Evolutionary conservation across 1,284 basidiomycete species (phyloP).

Genomic region (Sanghuangporus baumii): DNA sequence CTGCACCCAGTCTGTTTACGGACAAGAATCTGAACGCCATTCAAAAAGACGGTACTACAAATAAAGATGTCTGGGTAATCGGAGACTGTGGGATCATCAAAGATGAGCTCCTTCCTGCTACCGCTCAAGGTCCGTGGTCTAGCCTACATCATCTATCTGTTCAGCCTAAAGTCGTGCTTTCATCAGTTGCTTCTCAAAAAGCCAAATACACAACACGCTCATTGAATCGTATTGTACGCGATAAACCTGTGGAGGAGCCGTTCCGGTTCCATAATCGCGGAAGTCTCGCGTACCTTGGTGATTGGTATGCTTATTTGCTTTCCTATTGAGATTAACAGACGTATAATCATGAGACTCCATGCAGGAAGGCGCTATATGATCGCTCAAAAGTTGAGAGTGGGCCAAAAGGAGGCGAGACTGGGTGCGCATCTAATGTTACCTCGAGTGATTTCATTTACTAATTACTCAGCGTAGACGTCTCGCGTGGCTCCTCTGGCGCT

Average conservation of each 20-base stretch:
- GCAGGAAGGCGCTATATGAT: conserved; percentile 75
- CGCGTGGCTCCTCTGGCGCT: conserved; percentile 79
- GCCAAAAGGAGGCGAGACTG: conserved; percentile 60
- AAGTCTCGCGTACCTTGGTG: conserved; percentile 77
- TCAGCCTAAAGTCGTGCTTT: conserved; percentile 12
- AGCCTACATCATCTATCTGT: not conserved
- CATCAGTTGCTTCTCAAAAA: conserved; percentile 74
- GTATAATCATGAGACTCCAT: not conserved
- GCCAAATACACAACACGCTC: conserved; percentile 68
- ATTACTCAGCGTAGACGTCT: conserved; percentile 31
- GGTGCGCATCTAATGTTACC: conserved; percentile 27
- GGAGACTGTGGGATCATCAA: conserved; percentile 72
- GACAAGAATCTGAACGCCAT: conserved; percentile 60
- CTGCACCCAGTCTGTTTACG: conserved; percentile 45
- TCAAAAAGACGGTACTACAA: conserved; percentile 42
- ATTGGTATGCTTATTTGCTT: conserved; percentile 44
- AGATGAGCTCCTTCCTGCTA: conserved; percentile 69
- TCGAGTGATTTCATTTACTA: not conserved
- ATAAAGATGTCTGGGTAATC: conserved; percentile 78
- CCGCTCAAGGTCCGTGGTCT: conserved; percentile 58
- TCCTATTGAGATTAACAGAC: not conserved
- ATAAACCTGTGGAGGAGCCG: conserved; percentile 33
- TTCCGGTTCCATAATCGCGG: conserved; percentile 73
- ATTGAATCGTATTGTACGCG: conserved; percentile 56
- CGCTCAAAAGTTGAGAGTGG: conserved; percentile 45